These are phyloP conservation scores for Gracilariopsis chorda DNA, from an alignment of 23 red algal species.

Conservation along the genomic window DNA sequence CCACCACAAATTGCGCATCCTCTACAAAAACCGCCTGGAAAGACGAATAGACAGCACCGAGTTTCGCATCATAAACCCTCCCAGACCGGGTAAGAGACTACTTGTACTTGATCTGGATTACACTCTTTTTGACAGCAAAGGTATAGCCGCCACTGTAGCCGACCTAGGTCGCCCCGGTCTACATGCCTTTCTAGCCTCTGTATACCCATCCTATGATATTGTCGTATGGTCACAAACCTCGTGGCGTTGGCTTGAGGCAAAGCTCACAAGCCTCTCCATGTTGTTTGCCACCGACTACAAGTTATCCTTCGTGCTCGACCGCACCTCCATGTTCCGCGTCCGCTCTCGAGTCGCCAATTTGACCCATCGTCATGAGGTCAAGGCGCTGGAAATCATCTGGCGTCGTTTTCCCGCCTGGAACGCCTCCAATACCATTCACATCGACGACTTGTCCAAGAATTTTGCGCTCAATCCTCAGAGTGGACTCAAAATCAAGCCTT, in stretches of 20 bases:
- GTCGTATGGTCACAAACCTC: slow-evolving; percentile 90
- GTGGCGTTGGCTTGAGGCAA: slow-evolving; percentile 95
- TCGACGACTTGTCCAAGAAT: slow-evolving; percentile 84
- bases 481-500: slow-evolving; percentile 73
- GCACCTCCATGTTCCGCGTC: slow-evolving; percentile 71
- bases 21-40: slow-evolving; percentile 9
- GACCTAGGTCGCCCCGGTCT: slow-evolving; percentile 76
- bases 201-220: slow-evolving; percentile 80
- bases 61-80: slow-evolving; percentile 55
- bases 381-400: slow-evolving; percentile 88
- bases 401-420: slow-evolving; percentile 67
- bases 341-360: not conserved
- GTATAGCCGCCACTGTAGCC: not conserved
- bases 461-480: slow-evolving; percentile 87
- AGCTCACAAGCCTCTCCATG: slow-evolving; percentile 82
- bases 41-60: slow-evolving; percentile 48
- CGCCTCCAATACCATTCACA: slow-evolving; percentile 74
- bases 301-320: slow-evolving; percentile 84
- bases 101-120: slow-evolving; percentile 89
- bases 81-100: slow-evolving; percentile 50
- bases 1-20: not conserved
- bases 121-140: slow-evolving; percentile 69
- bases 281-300: slow-evolving; percentile 70
- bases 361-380: slow-evolving; percentile 64
- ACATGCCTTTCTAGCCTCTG: slow-evolving; percentile 72